Conservation (phyloP, 2,329 filamentous ascomycete species). For the Dactylellina drechsleri region DNA sequence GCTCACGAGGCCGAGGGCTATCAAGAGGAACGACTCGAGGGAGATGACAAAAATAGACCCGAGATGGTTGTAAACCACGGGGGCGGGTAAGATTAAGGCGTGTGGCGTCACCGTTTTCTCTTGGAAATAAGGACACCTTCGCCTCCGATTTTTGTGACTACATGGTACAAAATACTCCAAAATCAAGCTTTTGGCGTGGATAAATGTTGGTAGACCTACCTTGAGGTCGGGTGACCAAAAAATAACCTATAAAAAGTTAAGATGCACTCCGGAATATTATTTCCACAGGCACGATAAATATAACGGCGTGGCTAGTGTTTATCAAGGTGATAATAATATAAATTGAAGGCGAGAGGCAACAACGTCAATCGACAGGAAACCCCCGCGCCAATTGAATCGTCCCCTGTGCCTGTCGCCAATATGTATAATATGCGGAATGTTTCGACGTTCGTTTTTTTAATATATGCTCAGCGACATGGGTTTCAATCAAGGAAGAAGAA, state of each 20-base stretch:
- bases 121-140: constrained; percentile 28
- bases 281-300: too few relatives aligned
- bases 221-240: background rate
- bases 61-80: background rate
- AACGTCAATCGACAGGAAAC: constrained; percentile 42
- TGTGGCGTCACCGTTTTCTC: constrained; percentile 51
- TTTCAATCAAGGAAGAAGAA: constrained; percentile 36
- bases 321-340: background rate
- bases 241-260: background rate
- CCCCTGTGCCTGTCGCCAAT: background rate
- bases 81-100: constrained; percentile 26
- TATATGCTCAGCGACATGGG: constrained; percentile 32
- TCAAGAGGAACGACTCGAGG: background rate
- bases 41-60: constrained; percentile 38
- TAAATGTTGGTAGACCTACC: constrained; percentile 5
- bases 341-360: constrained; percentile 5
- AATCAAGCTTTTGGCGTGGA: constrained; percentile 11
- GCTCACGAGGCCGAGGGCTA: background rate
- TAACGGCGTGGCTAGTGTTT: constrained; percentile 14
- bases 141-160: background rate
- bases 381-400: constrained; percentile 6
- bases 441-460: constrained; percentile 37
- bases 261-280: too few relatives aligned
- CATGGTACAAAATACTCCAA: constrained; percentile 11
- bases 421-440: constrained; percentile 15